Conservation (phyloP, 805 yeast genomes). For the Blastobotrys americana region DNA sequence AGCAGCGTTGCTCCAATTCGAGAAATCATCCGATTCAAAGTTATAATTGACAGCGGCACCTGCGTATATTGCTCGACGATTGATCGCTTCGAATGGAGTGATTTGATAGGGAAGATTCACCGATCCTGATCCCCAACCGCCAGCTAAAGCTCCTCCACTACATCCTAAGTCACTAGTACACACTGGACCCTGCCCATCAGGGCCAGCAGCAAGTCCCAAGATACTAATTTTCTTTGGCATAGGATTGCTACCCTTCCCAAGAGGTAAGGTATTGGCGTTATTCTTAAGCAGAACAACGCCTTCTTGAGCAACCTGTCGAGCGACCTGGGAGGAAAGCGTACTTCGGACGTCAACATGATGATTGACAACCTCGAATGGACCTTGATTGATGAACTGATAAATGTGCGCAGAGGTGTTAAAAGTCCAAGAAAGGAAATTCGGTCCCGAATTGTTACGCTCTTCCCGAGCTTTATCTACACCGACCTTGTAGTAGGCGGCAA, state of each 20-base stretch:
- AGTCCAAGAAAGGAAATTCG: conserved; percentile 56
- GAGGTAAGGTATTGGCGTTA: conserved; percentile 45
- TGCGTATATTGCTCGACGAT: conserved; percentile 38
- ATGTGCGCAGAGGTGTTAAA: conserved; percentile 34
- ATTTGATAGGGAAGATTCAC: conserved; percentile 49
- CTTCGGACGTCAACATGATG: conserved; percentile 49
- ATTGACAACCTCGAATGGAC: conserved; percentile 48
- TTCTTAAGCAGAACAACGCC: conserved; percentile 52
- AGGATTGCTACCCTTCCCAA: conserved; percentile 36
- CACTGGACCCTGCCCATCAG: conserved; percentile 45
- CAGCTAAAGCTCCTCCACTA: conserved; percentile 46
- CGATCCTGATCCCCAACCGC: conserved; percentile 63
- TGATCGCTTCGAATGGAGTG: conserved; percentile 53
- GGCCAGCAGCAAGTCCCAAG: conserved; percentile 49
- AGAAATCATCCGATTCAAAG: conserved; percentile 40
- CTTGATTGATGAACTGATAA: conserved; percentile 36
- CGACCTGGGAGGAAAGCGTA: conserved; percentile 39
- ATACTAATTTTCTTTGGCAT: conserved; percentile 34
- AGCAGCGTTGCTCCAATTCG: conserved; percentile 36
- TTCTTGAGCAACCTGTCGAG: conserved; percentile 49
- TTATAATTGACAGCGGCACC: conserved; percentile 42
- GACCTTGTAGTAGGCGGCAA: conserved; percentile 49
- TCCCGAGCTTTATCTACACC: conserved; percentile 27
- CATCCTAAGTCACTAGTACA: conserved; percentile 45
- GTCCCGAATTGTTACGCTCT: conserved; percentile 26